Evolutionary conservation across 345 rosid genomes (phyloP), one percentile per base, ranked within the genome.

Genomic region (Capsella bursapastoris): DNA sequence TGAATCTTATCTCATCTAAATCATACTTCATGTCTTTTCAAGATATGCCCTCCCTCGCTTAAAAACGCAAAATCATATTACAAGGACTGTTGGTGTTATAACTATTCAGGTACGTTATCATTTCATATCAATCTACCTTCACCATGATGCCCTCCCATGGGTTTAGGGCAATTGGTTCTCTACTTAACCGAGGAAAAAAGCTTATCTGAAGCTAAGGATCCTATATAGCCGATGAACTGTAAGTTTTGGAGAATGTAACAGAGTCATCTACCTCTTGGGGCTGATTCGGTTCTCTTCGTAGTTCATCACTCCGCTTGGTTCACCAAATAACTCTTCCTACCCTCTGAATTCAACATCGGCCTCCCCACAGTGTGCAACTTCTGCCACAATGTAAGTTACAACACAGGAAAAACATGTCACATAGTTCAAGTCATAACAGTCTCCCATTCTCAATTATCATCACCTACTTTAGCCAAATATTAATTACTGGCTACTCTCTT

Each of bases 361-460:
- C 97, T 91, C 96, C 90, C 87, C 81, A 93, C 86, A 90, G 94
- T 79, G 79, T 87, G 92, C 83, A 88, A 86, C 98, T 90, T 92
- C 98, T 90, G 96, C 98, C 96, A 92, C 89, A 85, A 86, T 52
- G 96, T 91, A 89, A 91, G 98, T 91, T 89, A 82, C 92, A 65
- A 84, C 86, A 89, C 85, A 90, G 96, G 89, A 90, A 22, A 79
- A 70, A 70, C 47, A 67, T 49, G 10, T 34, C 51, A 41, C 48
- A 44, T 13, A 14, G 18, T 14, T 44, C 55, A 11, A 34, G 32
- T 53, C 50, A 35, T 66, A 66, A 58, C 13, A 50, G 38, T 69
- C 35, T 60, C 48, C 48, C 40, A 62, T 41, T 28, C 11, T 52
- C 61, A 52, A 55, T 44, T 31, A 57, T 31, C 8, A 44, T 49